These are phyloP conservation scores for Cytidiella melzeri DNA, from an alignment of 768 basidiomycete genomes.

Conservation along the genomic window DNA sequence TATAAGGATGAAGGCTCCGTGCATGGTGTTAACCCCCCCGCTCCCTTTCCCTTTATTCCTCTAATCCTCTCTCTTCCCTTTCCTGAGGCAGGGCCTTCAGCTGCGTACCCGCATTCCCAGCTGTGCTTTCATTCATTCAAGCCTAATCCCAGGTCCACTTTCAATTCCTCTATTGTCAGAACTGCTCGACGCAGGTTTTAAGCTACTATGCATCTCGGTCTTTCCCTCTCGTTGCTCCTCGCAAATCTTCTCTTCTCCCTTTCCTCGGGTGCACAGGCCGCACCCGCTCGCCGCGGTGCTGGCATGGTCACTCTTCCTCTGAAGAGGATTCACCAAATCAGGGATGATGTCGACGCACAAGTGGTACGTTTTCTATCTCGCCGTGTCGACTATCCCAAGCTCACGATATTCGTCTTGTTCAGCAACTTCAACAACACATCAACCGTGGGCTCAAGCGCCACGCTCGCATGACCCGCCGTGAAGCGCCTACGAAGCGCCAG, in stretches of 20 bases:
- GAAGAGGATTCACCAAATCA: conserved; percentile 27
- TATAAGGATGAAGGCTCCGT: too few species aligned
- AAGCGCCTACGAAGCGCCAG: conserved; percentile 40
- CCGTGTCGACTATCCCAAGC: background rate
- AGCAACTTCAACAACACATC: conserved; percentile 67
- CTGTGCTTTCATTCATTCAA: conserved; percentile 16
- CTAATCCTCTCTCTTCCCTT: conserved; percentile 13
- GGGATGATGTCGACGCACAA: conserved; percentile 34
- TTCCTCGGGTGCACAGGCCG: conserved; percentile 36
- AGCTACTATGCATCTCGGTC: conserved; percentile 48
- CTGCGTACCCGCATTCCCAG: conserved; percentile 19
- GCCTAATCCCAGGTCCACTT: conserved; percentile 18
- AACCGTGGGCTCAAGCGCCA: conserved; percentile 60
- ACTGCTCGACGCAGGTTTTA: conserved; percentile 20
- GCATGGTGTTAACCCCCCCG: too few species aligned
- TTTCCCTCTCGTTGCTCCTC: conserved; percentile 46
- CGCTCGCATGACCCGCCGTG: conserved; percentile 62
- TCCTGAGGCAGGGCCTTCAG: conserved; percentile 33
- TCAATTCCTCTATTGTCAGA: conserved; percentile 17
- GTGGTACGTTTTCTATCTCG: conserved; percentile 28
- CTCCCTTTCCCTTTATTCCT: conserved; percentile 18
- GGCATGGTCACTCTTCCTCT: conserved; percentile 38
- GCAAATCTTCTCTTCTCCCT: conserved; percentile 43
- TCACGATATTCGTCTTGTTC: background rate
- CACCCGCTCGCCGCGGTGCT: conserved; percentile 29